Conservation (phyloP, 768 basidiomycete species). For the Tricholoma sp. region DNA sequence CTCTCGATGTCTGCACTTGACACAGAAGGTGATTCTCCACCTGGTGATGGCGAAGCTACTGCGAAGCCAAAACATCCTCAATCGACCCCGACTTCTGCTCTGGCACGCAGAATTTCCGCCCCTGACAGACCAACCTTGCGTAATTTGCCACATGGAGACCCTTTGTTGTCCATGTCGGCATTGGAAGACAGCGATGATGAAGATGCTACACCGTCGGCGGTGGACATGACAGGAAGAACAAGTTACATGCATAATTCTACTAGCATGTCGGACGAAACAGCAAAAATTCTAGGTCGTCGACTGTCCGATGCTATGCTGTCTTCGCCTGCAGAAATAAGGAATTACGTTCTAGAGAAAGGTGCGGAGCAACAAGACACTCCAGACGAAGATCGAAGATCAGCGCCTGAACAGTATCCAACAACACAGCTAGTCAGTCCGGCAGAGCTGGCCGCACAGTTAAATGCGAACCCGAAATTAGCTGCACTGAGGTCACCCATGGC, state of each 20-base stretch:
- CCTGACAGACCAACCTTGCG: constrained; percentile 10
- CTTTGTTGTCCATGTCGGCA: constrained; percentile 47
- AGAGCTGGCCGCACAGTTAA: constrained; percentile 38
- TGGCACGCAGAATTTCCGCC: constrained; percentile 10
- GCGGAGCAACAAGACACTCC: constrained; percentile 8
- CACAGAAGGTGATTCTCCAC: constrained; percentile 16
- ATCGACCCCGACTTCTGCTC: constrained; percentile 1
- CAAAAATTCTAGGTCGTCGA: constrained; percentile 33
- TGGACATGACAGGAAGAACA: not conserved
- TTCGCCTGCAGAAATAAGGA: constrained; percentile 12
- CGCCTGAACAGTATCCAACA: constrained; percentile 13
- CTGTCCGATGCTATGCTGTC: constrained; percentile 38
- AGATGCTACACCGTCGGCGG: constrained; percentile 5
- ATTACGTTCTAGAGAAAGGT: constrained; percentile 10
- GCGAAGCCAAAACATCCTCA: not conserved
- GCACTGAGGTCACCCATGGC: constrained; percentile 25
- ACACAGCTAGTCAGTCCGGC: constrained; percentile 30
- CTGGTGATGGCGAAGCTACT: constrained; percentile 3
- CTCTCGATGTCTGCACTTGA: constrained; percentile 37
- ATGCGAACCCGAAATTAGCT: constrained; percentile 38
- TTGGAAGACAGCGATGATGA: constrained; percentile 42
- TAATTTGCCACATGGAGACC: constrained; percentile 10
- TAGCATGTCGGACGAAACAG: constrained; percentile 15
- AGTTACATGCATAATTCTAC: constrained; percentile 2
- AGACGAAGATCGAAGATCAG: constrained; percentile 3